Evolutionary conservation across 805 yeast species (phyloP).

Genomic region (Candida ascalaphidarum): DNA sequence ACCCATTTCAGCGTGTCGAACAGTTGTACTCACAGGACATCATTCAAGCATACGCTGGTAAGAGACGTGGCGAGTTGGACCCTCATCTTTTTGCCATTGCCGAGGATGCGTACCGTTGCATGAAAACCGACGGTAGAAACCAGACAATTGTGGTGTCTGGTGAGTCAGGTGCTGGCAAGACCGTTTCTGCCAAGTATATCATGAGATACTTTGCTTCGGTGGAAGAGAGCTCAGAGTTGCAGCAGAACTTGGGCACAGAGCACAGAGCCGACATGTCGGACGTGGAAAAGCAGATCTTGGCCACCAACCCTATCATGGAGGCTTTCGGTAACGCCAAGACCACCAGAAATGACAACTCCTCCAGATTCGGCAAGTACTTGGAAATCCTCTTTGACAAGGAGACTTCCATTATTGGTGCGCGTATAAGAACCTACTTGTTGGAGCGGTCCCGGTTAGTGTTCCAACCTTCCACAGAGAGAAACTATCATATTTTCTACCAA

Average conservation of each 20-base stretch:
- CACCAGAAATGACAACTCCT: slow-evolving; percentile 93
- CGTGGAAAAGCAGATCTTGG: slow-evolving; percentile 88
- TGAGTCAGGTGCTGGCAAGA: slow-evolving; percentile 98
- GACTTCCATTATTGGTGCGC: slow-evolving; percentile 85
- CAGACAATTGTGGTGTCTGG: slow-evolving; percentile 97
- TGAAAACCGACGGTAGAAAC: slow-evolving; percentile 77
- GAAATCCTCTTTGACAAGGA: slow-evolving; percentile 77
- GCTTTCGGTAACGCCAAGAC: slow-evolving; percentile 99
- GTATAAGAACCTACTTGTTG: slow-evolving; percentile 83
- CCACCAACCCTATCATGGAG: slow-evolving; percentile 96
- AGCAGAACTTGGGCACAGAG: slow-evolving; percentile 23
- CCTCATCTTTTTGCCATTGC: slow-evolving; percentile 98
- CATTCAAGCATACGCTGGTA: slow-evolving; percentile 91
- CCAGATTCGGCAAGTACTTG: slow-evolving; percentile 93
- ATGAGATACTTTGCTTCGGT: slow-evolving; percentile 97
- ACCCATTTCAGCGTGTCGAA: slow-evolving; percentile 91
- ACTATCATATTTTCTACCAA: slow-evolving; percentile 93
- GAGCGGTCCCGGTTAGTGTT: slow-evolving; percentile 93
- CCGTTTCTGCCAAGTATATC: slow-evolving; percentile 93
- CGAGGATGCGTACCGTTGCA: slow-evolving; percentile 92
- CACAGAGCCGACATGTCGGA: slow-evolving; percentile 65
- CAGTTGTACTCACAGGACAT: slow-evolving; percentile 86
- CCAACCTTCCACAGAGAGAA: slow-evolving; percentile 86
- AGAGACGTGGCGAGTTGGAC: slow-evolving; percentile 87
- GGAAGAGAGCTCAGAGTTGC: slow-evolving; percentile 40